Base-by-base conservation (phyloP, 345 rosid species). In the Brassica nigra region DNA sequence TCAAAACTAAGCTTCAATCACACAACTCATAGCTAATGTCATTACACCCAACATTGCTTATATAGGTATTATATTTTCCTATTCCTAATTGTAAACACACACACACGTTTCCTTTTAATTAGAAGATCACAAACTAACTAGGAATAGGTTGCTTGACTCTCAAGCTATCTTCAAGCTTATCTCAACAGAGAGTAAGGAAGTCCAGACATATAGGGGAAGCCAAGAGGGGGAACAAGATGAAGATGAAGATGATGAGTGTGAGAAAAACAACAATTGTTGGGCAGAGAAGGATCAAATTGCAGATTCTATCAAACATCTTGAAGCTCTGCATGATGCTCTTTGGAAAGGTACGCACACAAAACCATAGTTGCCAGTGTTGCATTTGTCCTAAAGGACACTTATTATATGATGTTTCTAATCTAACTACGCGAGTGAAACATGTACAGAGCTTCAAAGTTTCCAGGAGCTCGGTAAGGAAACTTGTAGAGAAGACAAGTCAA, bases 281-380 rank as follows among this genome's bases (percentile, higher is more conserved):
- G 70, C 54, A 74, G 88, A 88, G 70, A 83, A 59, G 37, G 97
- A 92, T 86, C 89, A 88, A 31, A 76, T 92, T 52, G 84, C 82
- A 23, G 84, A 87, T 74, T 91, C 92, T 44, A 69, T 92, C 70
- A 76, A 59, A 9, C 47, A 80, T n/a, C 90, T 95, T 78, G 87
- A 87, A 66, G 83, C 86, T 62, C 85, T 86, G 63, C 92, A 95
- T 71, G 93, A 90, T 78, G 90, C 88, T 57, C 90, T 92, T 58
- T 86, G 87, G 83, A 90, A 81, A 76, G 97, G 95, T 88, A 36
- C 64, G 85, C 27, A 52, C 47, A n/a, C 78, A 27, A 18, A 10
- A 68, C 18, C 55, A 61, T 69, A 8, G 6, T 67, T 67, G 11
- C 49, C 57, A 6, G 11, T 67, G 34, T 10, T 49, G 1, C 33